Evolutionary conservation across 2,329 filamentous ascomycete species (phyloP), one percentile per base, ranked within the genome.

Genomic region (Phoma sp.): DNA sequence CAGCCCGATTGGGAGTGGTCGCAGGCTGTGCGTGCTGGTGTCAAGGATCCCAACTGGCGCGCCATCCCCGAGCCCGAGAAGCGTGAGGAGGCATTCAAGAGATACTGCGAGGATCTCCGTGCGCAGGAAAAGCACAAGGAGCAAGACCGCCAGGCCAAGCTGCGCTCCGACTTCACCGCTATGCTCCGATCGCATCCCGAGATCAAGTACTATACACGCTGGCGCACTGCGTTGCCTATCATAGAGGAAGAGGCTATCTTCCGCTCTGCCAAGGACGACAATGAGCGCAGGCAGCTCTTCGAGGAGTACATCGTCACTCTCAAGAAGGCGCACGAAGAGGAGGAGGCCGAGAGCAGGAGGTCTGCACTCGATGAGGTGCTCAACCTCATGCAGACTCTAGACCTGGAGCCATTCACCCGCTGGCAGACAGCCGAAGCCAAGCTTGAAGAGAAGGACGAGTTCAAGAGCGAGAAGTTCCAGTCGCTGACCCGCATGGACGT

Each of bases 121-220:
- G 82, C 89, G 64, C 91, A 97, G 78, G 95, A 99, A 79, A 95
- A 96, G 80, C 91, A 96, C 75, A 89, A 90, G 65, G 93, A 93
- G 71, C 93, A 96, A 77, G 93, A 98, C 78, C 89, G 95, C 72
- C 83, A 96, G 75, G 83, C 90, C 66, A 98, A 97, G 80, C 83
- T 98, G 70, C 90, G 92, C 68, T 84, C 90, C 75, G 95, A 98
- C 80, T 99, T 99, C 76, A 89, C 89, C 64, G 93, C 88, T 50
- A 99, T 99, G 95, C 84, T 99, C 63, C 91, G 89, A 77, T 93
- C 92, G 62, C 93, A 99, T 75, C 92, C 93, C 57, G 95, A 99
- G 76, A 98, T 99, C 76, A 95, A 93, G 75, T 87, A 97, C 74
- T 97, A 96, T 75, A 97, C 93, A 37, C 89, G 92, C 58, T 99